Base-by-base conservation (phyloP, 257 asterid genomes). In the Misopates orontium region DNA sequence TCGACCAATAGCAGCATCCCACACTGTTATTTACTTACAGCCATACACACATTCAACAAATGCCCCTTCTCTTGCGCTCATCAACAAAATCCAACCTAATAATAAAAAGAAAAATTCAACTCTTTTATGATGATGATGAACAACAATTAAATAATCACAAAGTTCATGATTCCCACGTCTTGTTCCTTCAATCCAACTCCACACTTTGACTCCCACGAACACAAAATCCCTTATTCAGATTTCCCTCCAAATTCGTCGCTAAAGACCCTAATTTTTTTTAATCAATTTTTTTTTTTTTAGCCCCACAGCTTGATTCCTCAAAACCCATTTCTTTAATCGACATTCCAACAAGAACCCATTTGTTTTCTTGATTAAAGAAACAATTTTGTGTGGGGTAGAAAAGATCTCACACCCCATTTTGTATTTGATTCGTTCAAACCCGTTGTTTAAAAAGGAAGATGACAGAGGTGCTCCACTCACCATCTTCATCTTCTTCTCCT, bases 401-500 rank as follows among this genome's bases (percentile, higher is more conserved):
- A 61, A 71, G 75, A 71, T 69, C 66, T 68, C 36, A 2, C 36
- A 2, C 7, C 7, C 65, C 32, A 57, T 63, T 75, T 72, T 6
- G 18, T 13, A 12, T 41, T 80, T 80, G 75, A 79, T 78, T 75
- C 15, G 71, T 77, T 83, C 84, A 73, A 21, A n/a, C n/a, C 76
- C 63, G 54, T 67, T 10, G 60, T 3, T 28, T 28, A 28, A 18
- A 14, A 32, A 66, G n/a, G n/a, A 53, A 73, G 49, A 93, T 93
- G 98, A 83, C 98, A 77, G 96, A 90, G 88, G 98, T 93, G 71
- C 95, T 93, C 83, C 95, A 83, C 84, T 84, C 97, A 56, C 81
- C 96, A 44, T 78, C 97, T 51, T 78, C 97, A 11, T 83, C 98
- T 39, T 82, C 98, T 22, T 74, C 98, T 23, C 83, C 96, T 70